These are phyloP conservation scores for Plasmodium relictum DNA, from an alignment of 169 alveolate genomes.

Conservation along the genomic window DNA sequence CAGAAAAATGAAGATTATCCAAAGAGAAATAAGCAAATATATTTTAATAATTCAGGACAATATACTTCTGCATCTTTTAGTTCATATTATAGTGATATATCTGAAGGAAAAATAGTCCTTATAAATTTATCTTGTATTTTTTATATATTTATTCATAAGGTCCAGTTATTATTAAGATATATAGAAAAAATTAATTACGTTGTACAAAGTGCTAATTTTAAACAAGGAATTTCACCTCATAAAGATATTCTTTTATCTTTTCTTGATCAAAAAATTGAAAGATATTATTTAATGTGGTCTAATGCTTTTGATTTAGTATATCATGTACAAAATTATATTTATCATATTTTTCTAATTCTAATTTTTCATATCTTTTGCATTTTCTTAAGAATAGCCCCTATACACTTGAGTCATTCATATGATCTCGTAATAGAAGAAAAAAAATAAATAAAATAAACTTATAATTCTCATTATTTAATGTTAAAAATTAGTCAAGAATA, in stretches of 20 bases:
- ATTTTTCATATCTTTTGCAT: slow-evolving; percentile 25
- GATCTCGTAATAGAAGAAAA: neutral
- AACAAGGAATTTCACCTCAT: slow-evolving; percentile 46
- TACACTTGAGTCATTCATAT: slow-evolving; percentile 41
- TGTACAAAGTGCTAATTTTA: slow-evolving; percentile 41
- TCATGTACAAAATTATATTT: slow-evolving; percentile 58
- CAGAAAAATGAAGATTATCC: neutral
- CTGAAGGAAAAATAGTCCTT: slow-evolving; percentile 41
- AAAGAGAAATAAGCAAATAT: neutral
- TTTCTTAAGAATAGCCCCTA: slow-evolving; percentile 44
- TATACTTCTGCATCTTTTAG: neutral
- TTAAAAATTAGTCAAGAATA: neutral
- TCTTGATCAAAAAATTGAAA: slow-evolving; percentile 58
- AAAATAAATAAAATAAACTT: neutral
- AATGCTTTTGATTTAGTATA: slow-evolving; percentile 51
- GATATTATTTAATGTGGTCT: slow-evolving; percentile 71
- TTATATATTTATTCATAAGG: slow-evolving; percentile 31
- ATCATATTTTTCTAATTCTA: slow-evolving; percentile 27
- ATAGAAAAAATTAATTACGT: slow-evolving; percentile 58
- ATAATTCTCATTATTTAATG: too few relatives aligned
- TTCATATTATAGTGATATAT: neutral
- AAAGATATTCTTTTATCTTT: slow-evolving; percentile 29
- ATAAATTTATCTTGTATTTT: slow-evolving; percentile 56
- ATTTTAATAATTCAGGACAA: neutral
- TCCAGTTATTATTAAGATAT: slow-evolving; percentile 37